Evolutionary conservation across 148 eudicot species (phyloP).

Genomic region (Limonium bicolor): DNA sequence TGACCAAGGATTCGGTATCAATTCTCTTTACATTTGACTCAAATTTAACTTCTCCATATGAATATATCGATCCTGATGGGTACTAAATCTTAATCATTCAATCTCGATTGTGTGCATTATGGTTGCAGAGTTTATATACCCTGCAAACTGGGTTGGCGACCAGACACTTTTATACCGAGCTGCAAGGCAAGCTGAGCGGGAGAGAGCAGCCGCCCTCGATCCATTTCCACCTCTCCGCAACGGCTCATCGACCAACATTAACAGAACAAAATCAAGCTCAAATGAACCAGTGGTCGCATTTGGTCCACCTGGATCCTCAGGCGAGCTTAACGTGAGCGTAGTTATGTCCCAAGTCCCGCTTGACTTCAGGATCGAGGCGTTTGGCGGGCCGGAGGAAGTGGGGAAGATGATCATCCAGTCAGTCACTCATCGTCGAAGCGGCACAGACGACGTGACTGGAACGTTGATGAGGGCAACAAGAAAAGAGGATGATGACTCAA

Average conservation of each 20-base stretch:
- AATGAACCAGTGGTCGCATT: constrained; percentile 84
- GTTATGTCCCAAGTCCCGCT: constrained; percentile 65
- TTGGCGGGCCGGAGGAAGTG: constrained; percentile 73
- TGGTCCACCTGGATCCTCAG: constrained; percentile 84
- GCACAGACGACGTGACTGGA: constrained; percentile 45
- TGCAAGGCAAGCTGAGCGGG: constrained; percentile 39
- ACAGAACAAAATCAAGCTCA: constrained; percentile 23
- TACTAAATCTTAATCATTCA: no score
- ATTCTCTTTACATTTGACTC: no score
- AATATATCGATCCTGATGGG: no score
- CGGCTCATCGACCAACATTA: constrained; percentile 3
- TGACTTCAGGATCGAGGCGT: constrained; percentile 94
- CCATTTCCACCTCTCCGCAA: constrained; percentile 33
- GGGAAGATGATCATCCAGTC: constrained; percentile 54
- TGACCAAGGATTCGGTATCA: constrained; percentile 76
- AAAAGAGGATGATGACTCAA: constrained; percentile 34
- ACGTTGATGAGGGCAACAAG: constrained; percentile 34
- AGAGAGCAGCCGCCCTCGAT: constrained; percentile 45
- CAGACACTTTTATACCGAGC: constrained; percentile 62
- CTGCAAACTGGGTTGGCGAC: constrained; percentile 83
- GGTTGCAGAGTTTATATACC: constrained; percentile 78
- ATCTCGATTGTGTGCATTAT: no score
- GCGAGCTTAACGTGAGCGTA: constrained; percentile 94
- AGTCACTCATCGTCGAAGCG: constrained; percentile 40
- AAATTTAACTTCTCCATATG: no score